phyloP scores from a whole-genome alignment of 129 eudicot species.

The Artemisia annua region DNA sequence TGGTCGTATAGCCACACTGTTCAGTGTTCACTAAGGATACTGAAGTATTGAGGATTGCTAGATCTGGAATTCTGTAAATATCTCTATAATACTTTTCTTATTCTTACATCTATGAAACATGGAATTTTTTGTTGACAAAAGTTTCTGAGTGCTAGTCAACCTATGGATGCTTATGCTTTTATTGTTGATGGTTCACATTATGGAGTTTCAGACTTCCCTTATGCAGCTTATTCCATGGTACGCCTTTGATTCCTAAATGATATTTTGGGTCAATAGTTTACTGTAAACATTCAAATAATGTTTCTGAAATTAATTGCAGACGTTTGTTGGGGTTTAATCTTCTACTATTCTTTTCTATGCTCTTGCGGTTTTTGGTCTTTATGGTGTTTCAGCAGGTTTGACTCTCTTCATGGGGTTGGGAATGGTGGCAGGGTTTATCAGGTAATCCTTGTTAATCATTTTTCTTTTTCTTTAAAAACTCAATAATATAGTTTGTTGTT shows the following conservation, averaged over 20 bases:
- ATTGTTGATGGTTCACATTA: conserved; percentile 92
- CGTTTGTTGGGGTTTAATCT: conserved; percentile 69
- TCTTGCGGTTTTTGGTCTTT: conserved; percentile 66
- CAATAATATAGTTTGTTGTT: too few species aligned
- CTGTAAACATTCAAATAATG: not conserved
- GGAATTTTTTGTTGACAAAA: conserved; percentile 25
- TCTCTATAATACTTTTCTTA: conserved; percentile 4
- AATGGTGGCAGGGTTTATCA: conserved; percentile 69
- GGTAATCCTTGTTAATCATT: conserved; percentile 28
- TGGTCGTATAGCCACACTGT: conserved; percentile 61
- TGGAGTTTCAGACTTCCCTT: conserved; percentile 88
- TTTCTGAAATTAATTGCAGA: conserved; percentile 40
- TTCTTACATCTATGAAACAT: not conserved
- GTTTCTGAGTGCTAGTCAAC: conserved; percentile 92
- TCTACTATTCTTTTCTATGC: conserved; percentile 71
- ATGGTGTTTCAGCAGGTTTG: conserved; percentile 92
- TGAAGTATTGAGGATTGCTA: conserved; percentile 57
- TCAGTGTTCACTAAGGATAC: conserved; percentile 60
- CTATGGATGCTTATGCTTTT: conserved; percentile 84
- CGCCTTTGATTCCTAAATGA: conserved; percentile 2
- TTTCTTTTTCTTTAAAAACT: too few species aligned
- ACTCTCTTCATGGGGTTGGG: conserved; percentile 87
- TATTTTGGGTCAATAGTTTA: not conserved
- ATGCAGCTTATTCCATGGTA: conserved; percentile 93
- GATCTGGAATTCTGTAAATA: conserved; percentile 68